Evolutionary conservation across 1,284 basidiomycete species (phyloP).

Genomic region (Microbotryum scabiosae): DNA sequence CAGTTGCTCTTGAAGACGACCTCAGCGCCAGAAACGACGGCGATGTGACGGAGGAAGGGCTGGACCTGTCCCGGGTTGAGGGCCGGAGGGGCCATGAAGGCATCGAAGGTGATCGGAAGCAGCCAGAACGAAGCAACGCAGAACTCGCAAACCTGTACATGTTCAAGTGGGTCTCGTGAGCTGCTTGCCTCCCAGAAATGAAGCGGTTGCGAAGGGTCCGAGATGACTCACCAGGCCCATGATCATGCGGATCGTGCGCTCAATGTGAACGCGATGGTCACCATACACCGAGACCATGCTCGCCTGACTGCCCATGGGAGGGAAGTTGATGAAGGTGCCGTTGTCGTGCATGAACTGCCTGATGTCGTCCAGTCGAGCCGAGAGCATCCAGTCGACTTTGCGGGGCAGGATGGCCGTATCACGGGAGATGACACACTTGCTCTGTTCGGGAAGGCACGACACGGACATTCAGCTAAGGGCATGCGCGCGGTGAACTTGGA

Average conservation of each 20-base stretch:
- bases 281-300: slow-evolving; percentile 91
- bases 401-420: slow-evolving; percentile 90
- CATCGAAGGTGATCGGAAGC: slow-evolving; percentile 84
- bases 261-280: slow-evolving; percentile 88
- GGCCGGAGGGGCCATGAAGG: slow-evolving; percentile 66
- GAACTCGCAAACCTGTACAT: slow-evolving; percentile 74
- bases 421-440: slow-evolving; percentile 80
- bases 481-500: not conserved
- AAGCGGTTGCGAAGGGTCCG: not conserved
- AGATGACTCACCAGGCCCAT: slow-evolving; percentile 74
- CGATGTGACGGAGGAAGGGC: slow-evolving; percentile 75
- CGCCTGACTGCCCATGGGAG: slow-evolving; percentile 71
- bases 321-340: slow-evolving; percentile 89
- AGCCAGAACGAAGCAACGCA: slow-evolving; percentile 96
- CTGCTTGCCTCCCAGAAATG: not conserved
- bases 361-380: slow-evolving; percentile 82
- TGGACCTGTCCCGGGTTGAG: slow-evolving; percentile 78
- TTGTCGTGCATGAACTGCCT: slow-evolving; percentile 92
- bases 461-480: not conserved
- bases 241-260: slow-evolving; percentile 85
- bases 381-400: slow-evolving; percentile 96
- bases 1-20: slow-evolving; percentile 95
- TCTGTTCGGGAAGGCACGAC: slow-evolving; percentile 46
- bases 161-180: slow-evolving; percentile 1
- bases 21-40: slow-evolving; percentile 80